Conservation (phyloP, 2,329 filamentous ascomycete species). For the Fusarium albidum region DNA sequence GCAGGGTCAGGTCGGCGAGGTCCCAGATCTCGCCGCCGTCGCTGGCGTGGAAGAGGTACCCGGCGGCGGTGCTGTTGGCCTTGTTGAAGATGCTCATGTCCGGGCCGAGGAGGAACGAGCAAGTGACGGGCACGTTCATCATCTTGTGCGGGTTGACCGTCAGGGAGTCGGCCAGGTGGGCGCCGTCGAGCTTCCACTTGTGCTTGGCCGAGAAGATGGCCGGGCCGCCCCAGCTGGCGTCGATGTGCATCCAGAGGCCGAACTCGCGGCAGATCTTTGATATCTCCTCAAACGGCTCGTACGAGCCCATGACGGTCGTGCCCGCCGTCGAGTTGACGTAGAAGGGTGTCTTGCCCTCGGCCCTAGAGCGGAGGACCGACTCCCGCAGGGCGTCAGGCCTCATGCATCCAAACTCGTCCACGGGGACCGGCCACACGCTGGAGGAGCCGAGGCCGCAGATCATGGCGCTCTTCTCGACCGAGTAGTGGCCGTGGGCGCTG, state of each 20-base stretch:
- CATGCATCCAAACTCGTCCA: constrained; percentile 79
- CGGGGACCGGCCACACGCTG: constrained; percentile 76
- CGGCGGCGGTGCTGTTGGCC: constrained; percentile 87
- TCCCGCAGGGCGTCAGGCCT: constrained; percentile 69
- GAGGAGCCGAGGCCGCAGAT: constrained; percentile 83
- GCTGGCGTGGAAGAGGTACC: constrained; percentile 80
- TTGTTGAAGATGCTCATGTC: constrained; percentile 81
- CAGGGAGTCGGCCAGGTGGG: constrained; percentile 79
- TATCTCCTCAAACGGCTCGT: constrained; percentile 79
- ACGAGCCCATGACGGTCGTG: constrained; percentile 91
- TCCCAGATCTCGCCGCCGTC: constrained; percentile 76
- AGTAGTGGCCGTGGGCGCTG: constrained; percentile 90
- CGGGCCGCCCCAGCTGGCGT: constrained; percentile 89
- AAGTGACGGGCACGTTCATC: constrained; percentile 90
- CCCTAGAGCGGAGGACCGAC: constrained; percentile 67
- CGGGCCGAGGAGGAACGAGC: constrained; percentile 83
- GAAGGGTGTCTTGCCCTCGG: constrained; percentile 80
- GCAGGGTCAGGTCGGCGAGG: constrained; percentile 88
- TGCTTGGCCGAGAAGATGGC: constrained; percentile 79
- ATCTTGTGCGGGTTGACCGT: constrained; percentile 98
- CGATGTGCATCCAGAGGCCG: constrained; percentile 90
- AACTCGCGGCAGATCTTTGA: constrained; percentile 74
- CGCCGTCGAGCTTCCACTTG: constrained; percentile 70
- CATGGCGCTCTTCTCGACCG: constrained; percentile 92
- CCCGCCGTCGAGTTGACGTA: constrained; percentile 97